Percentiles rank a stretch among this genome's conserved stretches.
phyloP scores from a whole-genome alignment of 1,139 yeast species.

The Sugiyamaella pinicola region DNA sequence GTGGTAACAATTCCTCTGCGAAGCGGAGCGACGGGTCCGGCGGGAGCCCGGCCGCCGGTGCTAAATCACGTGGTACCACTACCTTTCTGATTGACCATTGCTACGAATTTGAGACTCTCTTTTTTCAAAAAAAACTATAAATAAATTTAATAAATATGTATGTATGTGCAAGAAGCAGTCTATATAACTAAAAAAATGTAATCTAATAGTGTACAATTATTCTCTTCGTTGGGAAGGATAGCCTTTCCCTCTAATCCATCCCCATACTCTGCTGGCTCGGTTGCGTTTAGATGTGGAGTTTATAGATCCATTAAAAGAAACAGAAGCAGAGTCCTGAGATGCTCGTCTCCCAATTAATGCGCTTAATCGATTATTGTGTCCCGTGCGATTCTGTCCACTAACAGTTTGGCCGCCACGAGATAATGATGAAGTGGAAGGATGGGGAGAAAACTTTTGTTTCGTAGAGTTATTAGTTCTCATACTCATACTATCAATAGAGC shows the following conservation, averaged over 20 bases:
- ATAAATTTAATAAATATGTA: conserved; percentile 13
- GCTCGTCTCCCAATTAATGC: conserved; percentile 15
- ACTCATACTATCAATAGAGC: conserved; percentile 23
- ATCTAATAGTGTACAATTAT: conserved; percentile 3
- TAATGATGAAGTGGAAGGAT: conserved; percentile 7
- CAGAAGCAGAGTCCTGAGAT: conserved; percentile 18
- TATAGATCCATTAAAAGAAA: not conserved
- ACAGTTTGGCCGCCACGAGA: conserved; percentile 2
- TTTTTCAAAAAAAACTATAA: conserved; percentile 1
- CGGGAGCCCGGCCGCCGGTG: too few species aligned
- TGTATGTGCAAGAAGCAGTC: not conserved
- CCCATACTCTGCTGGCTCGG: conserved; percentile 30
- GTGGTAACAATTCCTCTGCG: too few species aligned
- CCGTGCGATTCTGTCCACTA: conserved; percentile 1
- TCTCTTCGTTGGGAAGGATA: not conserved
- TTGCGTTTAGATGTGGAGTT: conserved; percentile 12
- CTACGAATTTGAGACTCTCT: too few species aligned
- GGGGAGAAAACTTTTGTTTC: conserved; percentile 4
- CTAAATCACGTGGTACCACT: too few species aligned
- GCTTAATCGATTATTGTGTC: conserved; percentile 10
- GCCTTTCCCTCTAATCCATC: conserved; percentile 31
- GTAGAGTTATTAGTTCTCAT: conserved; percentile 1
- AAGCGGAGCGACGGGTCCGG: too few species aligned
- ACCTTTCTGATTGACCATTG: too few species aligned
- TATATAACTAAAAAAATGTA: not conserved